phyloP scores from a whole-genome alignment of 2,329 filamentous ascomycete genomes.

The Sclerotinia subarctica region DNA sequence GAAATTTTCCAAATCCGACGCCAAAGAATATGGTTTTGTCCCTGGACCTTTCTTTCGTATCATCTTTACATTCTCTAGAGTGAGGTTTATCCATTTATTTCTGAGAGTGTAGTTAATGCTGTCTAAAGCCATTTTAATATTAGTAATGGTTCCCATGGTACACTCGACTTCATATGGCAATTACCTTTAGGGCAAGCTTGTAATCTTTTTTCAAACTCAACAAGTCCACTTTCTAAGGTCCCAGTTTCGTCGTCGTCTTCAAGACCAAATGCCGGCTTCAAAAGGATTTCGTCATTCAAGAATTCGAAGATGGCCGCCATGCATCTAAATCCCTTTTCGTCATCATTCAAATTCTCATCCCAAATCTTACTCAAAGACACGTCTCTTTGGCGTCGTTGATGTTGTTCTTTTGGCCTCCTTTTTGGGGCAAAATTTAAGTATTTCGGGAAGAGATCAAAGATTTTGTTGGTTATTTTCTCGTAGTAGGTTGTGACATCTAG shows the following conservation, averaged over 20 bases:
- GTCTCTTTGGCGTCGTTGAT: neutral
- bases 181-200: neutral
- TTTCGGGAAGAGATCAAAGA: too few species aligned
- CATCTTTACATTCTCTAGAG: fast-evolving
- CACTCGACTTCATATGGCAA: neutral
- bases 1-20: neutral
- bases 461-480: too few species aligned
- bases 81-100: neutral
- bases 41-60: neutral
- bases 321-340: too few species aligned
- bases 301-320: conserved; percentile 8
- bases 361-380: neutral
- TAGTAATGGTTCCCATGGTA: neutral
- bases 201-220: conserved; percentile 2
- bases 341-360: fast-evolving
- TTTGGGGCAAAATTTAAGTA: neutral
- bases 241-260: neutral
- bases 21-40: neutral
- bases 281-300: conserved; percentile 7
- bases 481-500: too few species aligned
- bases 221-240: neutral
- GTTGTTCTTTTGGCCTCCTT: neutral
- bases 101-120: too few species aligned
- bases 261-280: conserved; percentile 16
- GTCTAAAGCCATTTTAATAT: neutral